Evolutionary conservation across 306 rosid genomes (phyloP).

Genomic region (Vachellia collinsii): DNA sequence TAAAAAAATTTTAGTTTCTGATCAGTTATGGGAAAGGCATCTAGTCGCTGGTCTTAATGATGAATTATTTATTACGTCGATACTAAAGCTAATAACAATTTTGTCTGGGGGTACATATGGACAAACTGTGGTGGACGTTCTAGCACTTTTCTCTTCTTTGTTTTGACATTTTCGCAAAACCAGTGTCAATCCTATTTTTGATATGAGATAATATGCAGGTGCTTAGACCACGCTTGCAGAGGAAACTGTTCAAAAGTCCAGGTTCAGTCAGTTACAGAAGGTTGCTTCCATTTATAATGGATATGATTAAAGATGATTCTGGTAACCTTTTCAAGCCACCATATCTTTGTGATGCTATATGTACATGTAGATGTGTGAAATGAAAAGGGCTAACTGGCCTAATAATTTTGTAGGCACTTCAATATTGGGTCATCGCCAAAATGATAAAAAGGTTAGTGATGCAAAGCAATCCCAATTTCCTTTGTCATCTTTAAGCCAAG

Average conservation of each 20-base stretch:
- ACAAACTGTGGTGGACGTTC: not conserved
- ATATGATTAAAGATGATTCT: slow-evolving; percentile 37
- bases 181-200: slow-evolving; percentile 13
- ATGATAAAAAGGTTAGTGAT: not conserved
- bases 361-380: not conserved
- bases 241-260: slow-evolving; percentile 68
- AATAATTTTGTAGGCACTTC: slow-evolving; percentile 40
- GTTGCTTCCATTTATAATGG: slow-evolving; percentile 68
- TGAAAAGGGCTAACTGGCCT: slow-evolving; percentile 28
- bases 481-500: slow-evolving; percentile 7
- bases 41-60: not conserved
- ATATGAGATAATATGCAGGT: slow-evolving; percentile 49
- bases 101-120: not conserved
- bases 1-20: not conserved
- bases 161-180: not conserved
- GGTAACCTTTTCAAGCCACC: slow-evolving; percentile 41
- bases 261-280: slow-evolving; percentile 76
- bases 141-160: not conserved
- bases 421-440: not conserved
- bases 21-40: not conserved
- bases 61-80: not conserved
- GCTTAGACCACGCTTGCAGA: slow-evolving; percentile 54
- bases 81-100: not conserved
- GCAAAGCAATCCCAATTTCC: slow-evolving; percentile 14
- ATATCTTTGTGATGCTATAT: not conserved